A percentile compares a stretch with the other conserved stretches of the same genome.
These are phyloP conservation scores for Lachancea dasiensis DNA, from an alignment of 805 yeast species.

Conservation along the genomic window DNA sequence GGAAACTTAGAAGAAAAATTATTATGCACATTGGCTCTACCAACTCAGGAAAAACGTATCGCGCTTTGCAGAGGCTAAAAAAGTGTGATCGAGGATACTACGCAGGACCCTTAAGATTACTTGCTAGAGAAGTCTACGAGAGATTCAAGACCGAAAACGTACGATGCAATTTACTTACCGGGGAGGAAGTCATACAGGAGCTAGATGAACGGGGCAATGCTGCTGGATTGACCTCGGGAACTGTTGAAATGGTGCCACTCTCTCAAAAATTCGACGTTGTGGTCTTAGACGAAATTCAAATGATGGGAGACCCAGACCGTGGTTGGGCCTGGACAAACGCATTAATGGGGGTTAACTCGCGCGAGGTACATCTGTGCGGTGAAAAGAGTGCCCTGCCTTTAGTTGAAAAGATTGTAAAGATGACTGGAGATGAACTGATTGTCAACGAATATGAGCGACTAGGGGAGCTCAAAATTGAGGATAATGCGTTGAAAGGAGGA, in stretches of 20 bases:
- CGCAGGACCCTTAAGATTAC: conserved; percentile 88
- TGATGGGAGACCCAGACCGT: conserved; percentile 73
- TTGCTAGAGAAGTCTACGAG: conserved; percentile 90
- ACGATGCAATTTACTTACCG: conserved; percentile 81
- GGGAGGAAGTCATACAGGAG: conserved; percentile 84
- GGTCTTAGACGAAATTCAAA: conserved; percentile 92
- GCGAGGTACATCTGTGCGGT: conserved; percentile 89
- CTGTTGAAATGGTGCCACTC: conserved; percentile 88
- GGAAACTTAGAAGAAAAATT: conserved; percentile 70
- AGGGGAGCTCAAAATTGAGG: conserved; percentile 60
- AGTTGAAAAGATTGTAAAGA: conserved; percentile 47
- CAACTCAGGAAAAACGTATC: conserved; percentile 89
- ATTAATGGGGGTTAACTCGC: conserved; percentile 76
- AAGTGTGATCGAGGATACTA: conserved; percentile 70
- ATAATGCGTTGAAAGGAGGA: conserved; percentile 30
- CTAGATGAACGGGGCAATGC: conserved; percentile 61
- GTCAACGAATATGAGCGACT: conserved; percentile 67
- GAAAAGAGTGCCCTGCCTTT: conserved; percentile 79
- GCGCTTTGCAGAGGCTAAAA: conserved; percentile 66
- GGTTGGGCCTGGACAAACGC: conserved; percentile 97
- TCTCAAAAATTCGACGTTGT: conserved; percentile 70
- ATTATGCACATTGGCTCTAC: conserved; percentile 98
- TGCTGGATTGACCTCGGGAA: conserved; percentile 79
- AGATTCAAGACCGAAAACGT: conserved; percentile 61
- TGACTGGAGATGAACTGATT: conserved; percentile 78